Base-by-base conservation (phyloP, 2,329 filamentous ascomycete genomes). In the Cladophialophora psammophila region DNA sequence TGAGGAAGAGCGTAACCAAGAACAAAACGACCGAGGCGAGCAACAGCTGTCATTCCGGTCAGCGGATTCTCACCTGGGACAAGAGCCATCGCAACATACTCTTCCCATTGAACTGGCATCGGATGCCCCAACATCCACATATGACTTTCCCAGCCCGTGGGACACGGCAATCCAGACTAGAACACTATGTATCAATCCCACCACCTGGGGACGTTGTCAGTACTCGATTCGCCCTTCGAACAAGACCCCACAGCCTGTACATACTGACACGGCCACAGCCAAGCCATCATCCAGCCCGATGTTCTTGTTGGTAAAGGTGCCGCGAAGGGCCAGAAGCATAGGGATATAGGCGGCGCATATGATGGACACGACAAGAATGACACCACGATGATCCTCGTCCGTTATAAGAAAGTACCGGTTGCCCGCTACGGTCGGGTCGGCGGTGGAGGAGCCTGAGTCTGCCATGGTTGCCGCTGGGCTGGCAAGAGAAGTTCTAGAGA, bases 81-180 rank as follows among this genome's bases (percentile, higher is more conserved):
- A 26, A 26, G 26, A 26, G 26, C 26, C 26, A 26, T 26, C 3
- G 26, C 26, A 26, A 60, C 57, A 18, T 66, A 62, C 64, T 32
- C 40, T 63, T 34, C 65, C 62, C 12, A 67, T 48, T 20, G 52
- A 31, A 31, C 35, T n/a, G 10, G 55, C 62, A 32, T 65, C 48
- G 8, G 61, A 60, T 26, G 55, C 31, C 13, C 2, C 31, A 18
- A 67, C 48, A 13, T 61, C 61, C 15, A 26, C 45, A 65, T 65
- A 65, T n/a, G 61, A 20, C 40, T 34, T 45, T 48, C 65, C 65
- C 34, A 67, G 20, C n/a, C 62, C 65, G 36, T 60, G 40, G 32
- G 65, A 35, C 12, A 67, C 54, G 13, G 61, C 61, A 20, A 63
- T 57, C 48, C 64, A 67, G 45, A 67, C 52, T 10, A 67, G 32